Conservation (phyloP, 2,329 filamentous ascomycete species). For the Hansfordia pulvinata region DNA sequence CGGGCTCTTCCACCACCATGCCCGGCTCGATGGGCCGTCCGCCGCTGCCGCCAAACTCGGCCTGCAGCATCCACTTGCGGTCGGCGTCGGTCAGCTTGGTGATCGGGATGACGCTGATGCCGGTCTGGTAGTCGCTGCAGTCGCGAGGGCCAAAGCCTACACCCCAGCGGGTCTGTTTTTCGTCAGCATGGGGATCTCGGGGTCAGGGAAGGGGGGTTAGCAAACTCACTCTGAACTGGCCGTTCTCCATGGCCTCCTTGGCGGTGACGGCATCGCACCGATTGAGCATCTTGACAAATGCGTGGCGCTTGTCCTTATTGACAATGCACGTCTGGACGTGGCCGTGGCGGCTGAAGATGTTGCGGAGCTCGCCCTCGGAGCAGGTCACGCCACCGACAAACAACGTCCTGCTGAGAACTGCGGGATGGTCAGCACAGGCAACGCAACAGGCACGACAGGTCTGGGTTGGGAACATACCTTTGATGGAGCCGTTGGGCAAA, state of each 20-base stretch:
- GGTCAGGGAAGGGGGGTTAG: conserved; percentile 1
- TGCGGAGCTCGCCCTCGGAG: conserved; percentile 69
- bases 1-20: conserved; percentile 88
- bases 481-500: conserved; percentile 67
- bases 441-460: no score
- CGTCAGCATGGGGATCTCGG: conserved; percentile 9
- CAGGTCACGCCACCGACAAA: conserved; percentile 93
- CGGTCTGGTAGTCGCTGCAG: conserved; percentile 89
- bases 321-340: conserved; percentile 95
- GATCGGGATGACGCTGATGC: conserved; percentile 88
- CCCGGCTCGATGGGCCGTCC: conserved; percentile 68
- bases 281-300: conserved; percentile 96
- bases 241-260: conserved; percentile 77
- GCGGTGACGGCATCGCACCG: conserved; percentile 73
- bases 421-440: no score
- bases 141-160: conserved; percentile 94
- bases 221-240: conserved; percentile 53
- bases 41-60: conserved; percentile 85
- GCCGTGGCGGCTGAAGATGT: conserved; percentile 70
- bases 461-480: conserved; percentile 45
- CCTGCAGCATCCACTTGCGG: conserved; percentile 91
- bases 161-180: conserved; percentile 74
- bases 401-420: conserved; percentile 80
- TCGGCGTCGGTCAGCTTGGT: conserved; percentile 88
- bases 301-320: conserved; percentile 94